Base-by-base conservation (phyloP, 257 asterid species). In the Gentiana straminea region DNA sequence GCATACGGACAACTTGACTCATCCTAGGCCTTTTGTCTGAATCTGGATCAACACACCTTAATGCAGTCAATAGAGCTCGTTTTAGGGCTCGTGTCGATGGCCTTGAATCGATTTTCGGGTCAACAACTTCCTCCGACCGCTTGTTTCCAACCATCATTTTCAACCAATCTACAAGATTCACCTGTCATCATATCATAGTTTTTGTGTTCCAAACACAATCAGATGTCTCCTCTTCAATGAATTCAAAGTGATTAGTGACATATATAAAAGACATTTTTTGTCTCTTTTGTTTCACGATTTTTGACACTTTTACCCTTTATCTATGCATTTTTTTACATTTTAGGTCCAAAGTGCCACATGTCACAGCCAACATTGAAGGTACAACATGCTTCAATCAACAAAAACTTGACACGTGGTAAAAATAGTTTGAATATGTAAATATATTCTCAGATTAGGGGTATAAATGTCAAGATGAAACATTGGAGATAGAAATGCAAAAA, bases 31-130 rank as follows among this genome's bases (percentile, higher is more conserved):
- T 78, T 79, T 91, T 87, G 77, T 91, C 94, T 15, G 98, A 87
- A 79, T 87, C 98, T 13, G 96, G 98, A 68, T 91, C 98, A n/a
- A 91, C 98, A 44, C 98, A 91, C 72, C 97, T 75, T 71, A 91
- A 67, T 70, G 96, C 99, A 58, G 96, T 87, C 80, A 85, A 70
- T 46, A 92, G 94, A 34, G 94, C 93, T 73, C 95, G 73, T 71
- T 91, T 91, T 51, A 91, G 94, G 63, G 94, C 90, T 64, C 97
- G 70, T 13, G 90, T 91, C 13, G 98, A 84, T 34, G 98, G 98
- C 72, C 82, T 81, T 7, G 73, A 66, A 43, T 81, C 97, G 12
- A 91, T 82, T 71, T 79, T 80, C 36, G 98, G 95, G 65, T 91
- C 98, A 13, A 87, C 92, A 64, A 87, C 97, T 74, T 91, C 98